Percentiles rank a stretch among this genome's conserved stretches.
Conservation (phyloP, 352 stramenopile genomes). For the Phytophthora boehmeriae region DNA sequence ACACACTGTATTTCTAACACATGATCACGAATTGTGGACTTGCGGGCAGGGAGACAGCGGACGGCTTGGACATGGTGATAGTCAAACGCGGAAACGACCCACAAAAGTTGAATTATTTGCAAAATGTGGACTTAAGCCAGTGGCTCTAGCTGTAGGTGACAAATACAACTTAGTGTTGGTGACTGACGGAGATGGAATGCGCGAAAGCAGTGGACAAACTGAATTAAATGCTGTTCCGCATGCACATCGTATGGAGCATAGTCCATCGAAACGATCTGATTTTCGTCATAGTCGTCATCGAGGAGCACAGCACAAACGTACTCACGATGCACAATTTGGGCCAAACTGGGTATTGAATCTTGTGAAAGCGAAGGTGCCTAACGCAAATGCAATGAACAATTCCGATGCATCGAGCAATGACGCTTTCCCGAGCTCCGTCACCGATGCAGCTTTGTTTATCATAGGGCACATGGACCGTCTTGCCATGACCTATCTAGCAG, state of each 20-base stretch:
- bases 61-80: constrained; percentile 76
- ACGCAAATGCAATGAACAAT: constrained; percentile 1
- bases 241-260: background rate
- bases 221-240: constrained; percentile 5
- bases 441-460: constrained; percentile 38
- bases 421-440: constrained; percentile 50
- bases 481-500: constrained; percentile 29
- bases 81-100: constrained; percentile 60
- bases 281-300: constrained; percentile 3
- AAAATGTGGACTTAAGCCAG: constrained; percentile 50
- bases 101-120: constrained; percentile 64
- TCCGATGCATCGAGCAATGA: constrained; percentile 31
- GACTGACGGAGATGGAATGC: constrained; percentile 34
- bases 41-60: constrained; percentile 85
- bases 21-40: constrained; percentile 73
- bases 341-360: constrained; percentile 28
- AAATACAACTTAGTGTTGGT: constrained; percentile 89
- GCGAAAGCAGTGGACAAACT: constrained; percentile 2
- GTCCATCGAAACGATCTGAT: background rate
- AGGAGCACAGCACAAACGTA: constrained; percentile 7
- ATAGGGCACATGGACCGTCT: constrained; percentile 54
- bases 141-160: constrained; percentile 84
- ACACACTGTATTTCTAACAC: constrained; percentile 69
- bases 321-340: constrained; percentile 14
- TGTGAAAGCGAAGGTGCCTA: background rate